These are phyloP conservation scores for Wickerhamomyces ciferrii DNA, from an alignment of 805 yeast species.

Conservation along the genomic window DNA sequence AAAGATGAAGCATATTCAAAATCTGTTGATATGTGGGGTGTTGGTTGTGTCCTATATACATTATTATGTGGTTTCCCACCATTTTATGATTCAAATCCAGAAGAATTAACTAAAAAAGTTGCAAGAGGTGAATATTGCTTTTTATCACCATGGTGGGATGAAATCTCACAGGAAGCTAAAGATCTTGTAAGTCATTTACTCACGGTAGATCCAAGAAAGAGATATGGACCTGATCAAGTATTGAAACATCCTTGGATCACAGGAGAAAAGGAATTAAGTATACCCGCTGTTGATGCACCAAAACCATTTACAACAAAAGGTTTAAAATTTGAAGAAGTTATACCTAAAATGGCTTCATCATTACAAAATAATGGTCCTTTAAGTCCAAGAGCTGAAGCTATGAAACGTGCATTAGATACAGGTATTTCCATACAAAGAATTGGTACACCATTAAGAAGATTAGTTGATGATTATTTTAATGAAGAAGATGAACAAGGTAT, in stretches of 20 bases:
- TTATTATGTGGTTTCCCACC: conserved; percentile 97
- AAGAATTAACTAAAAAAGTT: conserved; percentile 67
- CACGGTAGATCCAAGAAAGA: conserved; percentile 70
- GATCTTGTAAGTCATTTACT: conserved; percentile 79
- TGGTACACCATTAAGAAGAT: conserved; percentile 18
- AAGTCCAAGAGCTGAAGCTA: conserved; percentile 73
- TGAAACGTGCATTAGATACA: conserved; percentile 82
- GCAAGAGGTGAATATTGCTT: conserved; percentile 68
- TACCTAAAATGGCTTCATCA: background rate
- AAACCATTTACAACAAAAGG: conserved; percentile 16
- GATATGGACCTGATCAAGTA: conserved; percentile 79
- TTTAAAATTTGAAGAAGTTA: conserved; percentile 22
- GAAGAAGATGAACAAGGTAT: conserved; percentile 18
- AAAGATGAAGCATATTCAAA: conserved; percentile 88
- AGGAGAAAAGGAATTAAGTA: conserved; percentile 32
- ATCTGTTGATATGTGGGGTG: conserved; percentile 98
- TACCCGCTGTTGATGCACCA: conserved; percentile 47
- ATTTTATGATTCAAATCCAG: conserved; percentile 75
- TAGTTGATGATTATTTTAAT: conserved; percentile 21
- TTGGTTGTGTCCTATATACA: conserved; percentile 94
- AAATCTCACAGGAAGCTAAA: conserved; percentile 79
- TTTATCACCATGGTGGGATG: conserved; percentile 87
- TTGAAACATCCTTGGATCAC: conserved; percentile 75
- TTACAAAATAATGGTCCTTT: conserved; percentile 24
- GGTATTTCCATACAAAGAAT: conserved; percentile 78